These are phyloP conservation scores for Lactifluus echinatus DNA, from an alignment of 768 basidiomycete species.

Conservation along the genomic window DNA sequence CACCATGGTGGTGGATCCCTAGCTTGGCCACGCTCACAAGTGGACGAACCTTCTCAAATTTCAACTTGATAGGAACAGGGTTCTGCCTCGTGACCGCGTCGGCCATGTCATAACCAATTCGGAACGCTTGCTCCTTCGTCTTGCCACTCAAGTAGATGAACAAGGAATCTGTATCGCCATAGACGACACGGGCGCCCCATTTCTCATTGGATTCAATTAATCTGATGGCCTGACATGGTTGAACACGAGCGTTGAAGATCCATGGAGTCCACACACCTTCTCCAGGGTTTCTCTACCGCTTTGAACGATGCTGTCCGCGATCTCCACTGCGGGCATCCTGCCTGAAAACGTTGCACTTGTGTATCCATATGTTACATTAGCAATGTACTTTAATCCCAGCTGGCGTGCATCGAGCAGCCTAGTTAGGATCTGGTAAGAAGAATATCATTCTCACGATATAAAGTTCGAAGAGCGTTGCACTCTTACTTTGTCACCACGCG, in stretches of 20 bases:
- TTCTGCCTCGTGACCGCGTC: conserved; percentile 79
- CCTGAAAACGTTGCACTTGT: conserved; percentile 92
- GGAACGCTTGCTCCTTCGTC: conserved; percentile 89
- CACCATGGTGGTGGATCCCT: not conserved
- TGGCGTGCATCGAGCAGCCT: conserved; percentile 85
- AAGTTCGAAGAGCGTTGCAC: not conserved
- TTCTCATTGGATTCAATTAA: conserved; percentile 65
- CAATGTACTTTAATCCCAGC: conserved; percentile 86
- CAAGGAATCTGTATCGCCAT: conserved; percentile 95
- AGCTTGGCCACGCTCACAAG: not conserved
- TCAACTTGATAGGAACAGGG: conserved; percentile 87
- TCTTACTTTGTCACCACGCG: conserved; percentile 62
- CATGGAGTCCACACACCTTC: conserved; percentile 44
- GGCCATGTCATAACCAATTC: conserved; percentile 88
- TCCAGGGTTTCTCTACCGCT: conserved; percentile 92
- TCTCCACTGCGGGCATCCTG: conserved; percentile 96
- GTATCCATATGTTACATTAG: conserved; percentile 94
- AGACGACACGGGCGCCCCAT: conserved; percentile 89
- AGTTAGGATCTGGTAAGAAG: conserved; percentile 48
- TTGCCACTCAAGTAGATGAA: conserved; percentile 88
- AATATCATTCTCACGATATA: not conserved
- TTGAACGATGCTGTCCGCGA: conserved; percentile 97
- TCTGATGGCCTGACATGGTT: conserved; percentile 57
- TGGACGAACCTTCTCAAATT: conserved; percentile 83
- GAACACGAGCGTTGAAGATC: not conserved